Base-by-base conservation (phyloP, 106 monocot species). In the Dendrobium huoshanense region DNA sequence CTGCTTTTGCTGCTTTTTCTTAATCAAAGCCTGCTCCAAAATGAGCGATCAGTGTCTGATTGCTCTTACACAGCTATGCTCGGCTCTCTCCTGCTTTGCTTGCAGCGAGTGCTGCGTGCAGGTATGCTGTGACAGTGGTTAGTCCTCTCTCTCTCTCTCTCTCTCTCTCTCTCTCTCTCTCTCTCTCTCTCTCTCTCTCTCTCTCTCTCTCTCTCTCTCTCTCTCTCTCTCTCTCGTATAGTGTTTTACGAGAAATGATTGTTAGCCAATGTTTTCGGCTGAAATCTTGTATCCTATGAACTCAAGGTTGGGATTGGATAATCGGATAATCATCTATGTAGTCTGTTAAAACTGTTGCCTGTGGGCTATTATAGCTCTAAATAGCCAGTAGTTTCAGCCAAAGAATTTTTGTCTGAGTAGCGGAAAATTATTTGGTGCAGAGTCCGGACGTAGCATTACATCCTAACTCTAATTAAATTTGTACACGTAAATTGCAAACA, bases 1-100 rank as follows among this genome's bases (percentile, higher is more conserved):
- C 81, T 91, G 88, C 59, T 90, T 82, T 82, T 99, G 98, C 59
- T 91, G 95, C 81, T 84, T 82, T 79, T 99, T 91, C 85, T 88
- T 72, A 85, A 90, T 99, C 85, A 25, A 72, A 5, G 10, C 37
- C 0, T 95, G 92, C 80, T 84, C 82, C 20, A 83, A 82, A 49
- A n/a, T 99, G 79, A 99, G 88, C 43, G 91, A 99, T 75, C 87
- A 88, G 75, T 88, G 79, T 45, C 79, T 79, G 65, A 85, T 91
- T 58, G 80, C 67, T 9, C 16, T 85, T 45, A 83, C 91, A 3
- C 98, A 99, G 80, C 43, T 95, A 11, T 87, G 85, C 77, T 37
- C 83, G 3, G 89, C 95, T 8, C 88, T 99, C 3, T 79, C 92
- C 33, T 92, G 89, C 67, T 75, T 99, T 1, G 98, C 79, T 40